Conservation (phyloP, 2,329 filamentous ascomycete species). For the Massarina eburnea region DNA sequence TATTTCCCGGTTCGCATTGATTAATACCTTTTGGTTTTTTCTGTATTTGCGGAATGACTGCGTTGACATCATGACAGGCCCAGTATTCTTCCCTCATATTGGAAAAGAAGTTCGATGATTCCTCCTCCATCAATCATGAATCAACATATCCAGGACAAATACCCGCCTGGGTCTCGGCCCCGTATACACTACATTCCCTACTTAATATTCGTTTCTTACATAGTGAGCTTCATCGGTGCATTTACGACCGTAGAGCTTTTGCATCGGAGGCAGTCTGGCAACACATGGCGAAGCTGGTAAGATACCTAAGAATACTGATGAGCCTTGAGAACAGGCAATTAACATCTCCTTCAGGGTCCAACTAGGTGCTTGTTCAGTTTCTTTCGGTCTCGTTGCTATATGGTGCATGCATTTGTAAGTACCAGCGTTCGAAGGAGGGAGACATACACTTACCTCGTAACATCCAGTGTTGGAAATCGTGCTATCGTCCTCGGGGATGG, state of each 20-base stretch:
- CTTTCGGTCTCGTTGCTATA: constrained; percentile 53
- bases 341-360: constrained; percentile 40
- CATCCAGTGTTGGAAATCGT: constrained; percentile 77
- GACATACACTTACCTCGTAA: too few relatives aligned
- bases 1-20: neutral
- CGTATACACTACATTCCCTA: constrained; percentile 44
- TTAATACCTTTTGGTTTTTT: neutral
- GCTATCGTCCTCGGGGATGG: constrained; percentile 72
- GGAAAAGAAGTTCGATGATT: neutral
- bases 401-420: constrained; percentile 73
- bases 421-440: too few relatives aligned
- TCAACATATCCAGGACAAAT: constrained; percentile 22
- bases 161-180: constrained; percentile 38
- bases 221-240: constrained; percentile 74
- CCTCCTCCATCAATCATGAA: neutral
- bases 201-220: constrained; percentile 58
- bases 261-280: constrained; percentile 69
- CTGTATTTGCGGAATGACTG: neutral
- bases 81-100: neutral
- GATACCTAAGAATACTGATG: constrained; percentile 15
- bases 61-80: neutral
- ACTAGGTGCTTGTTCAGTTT: constrained; percentile 44
- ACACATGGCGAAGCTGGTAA: constrained; percentile 35
- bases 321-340: constrained; percentile 17
- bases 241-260: constrained; percentile 80